A percentile compares a stretch with the other conserved stretches of the same genome.
Evolutionary conservation across 129 eudicot genomes (phyloP).

Genomic region (Saussurea involucrata): DNA sequence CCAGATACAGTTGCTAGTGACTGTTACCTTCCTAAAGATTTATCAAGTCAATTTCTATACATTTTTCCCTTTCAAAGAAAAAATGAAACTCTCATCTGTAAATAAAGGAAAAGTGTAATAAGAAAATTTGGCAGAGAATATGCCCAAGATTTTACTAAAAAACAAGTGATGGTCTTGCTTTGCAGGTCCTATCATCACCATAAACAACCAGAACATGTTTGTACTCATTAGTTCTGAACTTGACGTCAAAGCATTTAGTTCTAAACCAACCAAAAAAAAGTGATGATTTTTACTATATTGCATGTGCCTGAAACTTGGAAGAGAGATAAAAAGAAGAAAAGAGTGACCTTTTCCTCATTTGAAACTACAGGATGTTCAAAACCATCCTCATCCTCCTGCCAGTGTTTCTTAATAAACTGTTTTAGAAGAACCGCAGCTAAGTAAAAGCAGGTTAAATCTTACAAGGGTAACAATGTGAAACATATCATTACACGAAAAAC

Average conservation of each 20-base stretch:
- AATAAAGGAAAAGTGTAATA: not conserved
- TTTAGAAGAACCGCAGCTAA: slow-evolving; percentile 91
- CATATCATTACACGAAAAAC: not conserved
- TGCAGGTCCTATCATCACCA: not conserved
- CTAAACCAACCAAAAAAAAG: not conserved
- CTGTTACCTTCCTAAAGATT: not conserved
- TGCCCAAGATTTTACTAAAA: not conserved
- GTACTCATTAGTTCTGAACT: not conserved
- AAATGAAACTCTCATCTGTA: not conserved
- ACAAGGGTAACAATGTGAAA: slow-evolving; percentile 34
- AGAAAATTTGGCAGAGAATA: not conserved
- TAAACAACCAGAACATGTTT: not conserved
- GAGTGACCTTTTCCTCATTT: slow-evolving; percentile 74
- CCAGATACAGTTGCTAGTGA: not conserved
- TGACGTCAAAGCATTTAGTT: not conserved
- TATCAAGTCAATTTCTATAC: not conserved
- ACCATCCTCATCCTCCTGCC: slow-evolving; percentile 86
- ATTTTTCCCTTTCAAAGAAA: not conserved
- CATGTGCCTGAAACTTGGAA: not conserved
- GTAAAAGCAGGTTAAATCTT: slow-evolving; percentile 56
- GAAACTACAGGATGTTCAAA: slow-evolving; percentile 91
- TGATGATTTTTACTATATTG: not conserved
- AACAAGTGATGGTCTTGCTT: not conserved
- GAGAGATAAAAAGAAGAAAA: not conserved
- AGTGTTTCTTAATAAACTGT: slow-evolving; percentile 88